phyloP scores from a whole-genome alignment of 208 protist genomes.

The Porcisia deanei region DNA sequence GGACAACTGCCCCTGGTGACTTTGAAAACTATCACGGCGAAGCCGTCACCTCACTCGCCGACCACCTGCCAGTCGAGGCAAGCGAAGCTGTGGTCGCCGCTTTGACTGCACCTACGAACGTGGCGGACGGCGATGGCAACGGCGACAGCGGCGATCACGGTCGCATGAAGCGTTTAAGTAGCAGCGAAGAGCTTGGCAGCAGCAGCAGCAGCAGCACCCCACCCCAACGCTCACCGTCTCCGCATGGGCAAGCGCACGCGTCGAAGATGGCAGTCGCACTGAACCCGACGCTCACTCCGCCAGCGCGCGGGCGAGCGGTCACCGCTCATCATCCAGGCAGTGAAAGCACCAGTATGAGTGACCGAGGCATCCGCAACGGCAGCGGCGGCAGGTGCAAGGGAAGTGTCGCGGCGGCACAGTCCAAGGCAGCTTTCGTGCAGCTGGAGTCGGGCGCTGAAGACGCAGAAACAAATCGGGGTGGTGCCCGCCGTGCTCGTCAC shows the following conservation, averaged over 20 bases:
- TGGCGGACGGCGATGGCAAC: background rate
- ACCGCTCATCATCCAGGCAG: background rate
- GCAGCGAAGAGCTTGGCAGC: background rate
- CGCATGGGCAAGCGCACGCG: slow-evolving; percentile 15
- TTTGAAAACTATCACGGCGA: slow-evolving; percentile 2
- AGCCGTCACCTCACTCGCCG: slow-evolving; percentile 12
- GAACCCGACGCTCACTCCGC: slow-evolving; percentile 5
- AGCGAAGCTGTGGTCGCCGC: background rate
- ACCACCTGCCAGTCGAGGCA: slow-evolving; percentile 11
- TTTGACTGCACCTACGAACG: background rate
- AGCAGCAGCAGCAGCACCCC: background rate
- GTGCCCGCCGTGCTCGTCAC: background rate
- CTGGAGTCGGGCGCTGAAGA: background rate
- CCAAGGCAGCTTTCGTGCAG: background rate
- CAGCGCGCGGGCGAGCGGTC: background rate
- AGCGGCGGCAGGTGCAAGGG: background rate
- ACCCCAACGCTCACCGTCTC: background rate
- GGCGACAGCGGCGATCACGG: background rate
- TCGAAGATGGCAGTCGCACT: slow-evolving; percentile 13
- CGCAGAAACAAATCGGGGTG: background rate
- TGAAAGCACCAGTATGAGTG: background rate
- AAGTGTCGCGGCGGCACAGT: background rate
- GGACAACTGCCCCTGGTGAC: background rate
- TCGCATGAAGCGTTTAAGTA: background rate
- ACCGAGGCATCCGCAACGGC: background rate